Evolutionary conservation across 1,284 basidiomycete genomes (phyloP), one percentile per base, ranked within the genome.

Genomic region (Tremellales sp.): DNA sequence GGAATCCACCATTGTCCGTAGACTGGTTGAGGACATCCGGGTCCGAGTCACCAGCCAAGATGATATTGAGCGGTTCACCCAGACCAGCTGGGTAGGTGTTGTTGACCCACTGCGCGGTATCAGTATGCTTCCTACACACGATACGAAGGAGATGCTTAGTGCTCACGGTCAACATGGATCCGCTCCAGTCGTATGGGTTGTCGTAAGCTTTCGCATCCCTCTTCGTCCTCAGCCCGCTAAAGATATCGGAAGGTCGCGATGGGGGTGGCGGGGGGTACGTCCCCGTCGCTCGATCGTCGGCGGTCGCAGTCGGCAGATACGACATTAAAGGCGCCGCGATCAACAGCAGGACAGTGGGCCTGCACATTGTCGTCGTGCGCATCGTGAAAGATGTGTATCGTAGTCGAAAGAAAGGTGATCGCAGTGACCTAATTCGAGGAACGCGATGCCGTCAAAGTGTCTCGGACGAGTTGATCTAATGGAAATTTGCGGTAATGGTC

Each of bases 41-140:
- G 61, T 92, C 87, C 2, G 90, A 94, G 40, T 84, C 78, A 22
- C 80, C 86, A n/a, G 87, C 85, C 26, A 97, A 75, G 65, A 97
- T 89, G 48, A 82, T 79, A 60, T 97, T 97, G 49, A 97, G 74
- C 3, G 92, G 93, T 74, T 97, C 93, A 36, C 89, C 87, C 47
- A 87, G 81, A 7, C 89, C 87, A 44, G 76, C 65, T 13, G 89
- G 86, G 61, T 78, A 84, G 17, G 89, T 85, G 29, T 76, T 66
- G 47, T 81, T 76, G 22, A 86, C 79, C 65, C 76, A 65, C 82
- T 84, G 56, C 7, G 10, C 15, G n/a, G 13, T 40, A 26, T 35
- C 24, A 46, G 40, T 19, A 46, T 15, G 4, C 13, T 33, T 36
- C 25, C n/a, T 27, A 22, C 17, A 4, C 22, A 13, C n/a, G 17